Evolutionary conservation across 2,329 filamentous ascomycete genomes (phyloP), one percentile per base, ranked within the genome.

Genomic region (Pseudogymnoascus sp.): DNA sequence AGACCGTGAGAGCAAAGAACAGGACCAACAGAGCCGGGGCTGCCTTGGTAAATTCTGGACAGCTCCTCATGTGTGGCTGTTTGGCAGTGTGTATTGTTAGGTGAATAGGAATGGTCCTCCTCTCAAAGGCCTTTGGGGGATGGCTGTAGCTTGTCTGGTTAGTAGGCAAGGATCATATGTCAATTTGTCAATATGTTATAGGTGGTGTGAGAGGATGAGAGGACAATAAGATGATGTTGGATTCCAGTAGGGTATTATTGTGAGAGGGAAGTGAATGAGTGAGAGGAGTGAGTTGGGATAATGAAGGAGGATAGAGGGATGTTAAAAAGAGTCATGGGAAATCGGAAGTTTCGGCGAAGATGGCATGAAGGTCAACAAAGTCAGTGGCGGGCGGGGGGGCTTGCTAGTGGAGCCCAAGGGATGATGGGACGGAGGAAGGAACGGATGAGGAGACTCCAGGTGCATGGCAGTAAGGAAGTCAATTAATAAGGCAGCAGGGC

Each of bases 1-100:
- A 74, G 31, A 72, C 74, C 43, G 74, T 64, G 61, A 70, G 72
- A 12, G 67, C 46, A 31, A 74, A 74, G 53, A 75, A 64, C 61
- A 72, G 66, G 64, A 70, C 70, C 31, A 69, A 65, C 28, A 73
- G 64, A 71, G 73, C 71, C 8, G 67, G 67, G 31, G 71, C 65
- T 63, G 71, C 69, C 49, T 31, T 53, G 46, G 7, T 53, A 16
- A 31, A 53, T 53, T 31, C 46, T 12, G 46, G 25, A 11, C 14
- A 53, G 14, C 25, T 31, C 46, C 46, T 16, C 46, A 53, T 53
- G 5, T 53, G 42, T 46, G 25, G 46, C 25, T 31, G 14, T 16
- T 31, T 53, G 46, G 7, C 25, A 28, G 14, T 12, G 14, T 49
- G 43, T 49, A 49, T 49, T n/a, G 43, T 49, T 53, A 6, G 7